Evolutionary conservation across 2,329 filamentous ascomycete genomes (phyloP), one percentile per base, ranked within the genome.

Genomic region (Mycocentrospora acerina): DNA sequence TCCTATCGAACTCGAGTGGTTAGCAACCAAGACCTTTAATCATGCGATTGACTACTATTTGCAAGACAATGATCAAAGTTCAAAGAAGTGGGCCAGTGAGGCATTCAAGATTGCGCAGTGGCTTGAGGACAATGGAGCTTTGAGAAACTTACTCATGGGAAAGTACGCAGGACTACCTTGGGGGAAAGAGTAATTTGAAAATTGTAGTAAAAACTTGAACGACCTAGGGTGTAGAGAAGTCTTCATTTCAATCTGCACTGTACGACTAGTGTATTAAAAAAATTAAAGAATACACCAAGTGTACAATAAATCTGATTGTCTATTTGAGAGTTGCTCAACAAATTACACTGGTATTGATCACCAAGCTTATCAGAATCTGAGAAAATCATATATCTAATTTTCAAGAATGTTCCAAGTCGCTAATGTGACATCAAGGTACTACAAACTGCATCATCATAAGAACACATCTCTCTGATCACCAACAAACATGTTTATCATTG

Each of bases 1-100:
- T 0, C 54, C 69, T 0, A 75, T 78, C 3, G 88, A 93, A 57
- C 67, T 90, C 1, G 83, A 89, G 55, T 93, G 86, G 84, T 76
- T 93, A n/a, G 80, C 81, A 0, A 79, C 80, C 1, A 81, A 76
- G 5, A 38, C 48, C 3, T 66, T 60, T 42, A 90, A 90, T 51
- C 81, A 82, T 43, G 82, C 79, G 0, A 71, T 89, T 4, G 85
- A 90, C 53, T 73, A 80, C 73, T 25, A 52, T 32, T 27, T 63
- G 18, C 49, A 68, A 1, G 72, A 75, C 2, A 74, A 85, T 16
- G 75, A 80, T 39, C 71, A 71, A 4, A 64, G 68, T 2, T 82
- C 81, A 32, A 77, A 73, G 46, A 60, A 65, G 24, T 90, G 86
- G 85, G 79, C 80, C 1, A 71, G 77, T 6, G 77, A 78, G 52